These are phyloP conservation scores for Pharnaceum exiguum DNA, from an alignment of 148 eudicot species.

Conservation along the genomic window DNA sequence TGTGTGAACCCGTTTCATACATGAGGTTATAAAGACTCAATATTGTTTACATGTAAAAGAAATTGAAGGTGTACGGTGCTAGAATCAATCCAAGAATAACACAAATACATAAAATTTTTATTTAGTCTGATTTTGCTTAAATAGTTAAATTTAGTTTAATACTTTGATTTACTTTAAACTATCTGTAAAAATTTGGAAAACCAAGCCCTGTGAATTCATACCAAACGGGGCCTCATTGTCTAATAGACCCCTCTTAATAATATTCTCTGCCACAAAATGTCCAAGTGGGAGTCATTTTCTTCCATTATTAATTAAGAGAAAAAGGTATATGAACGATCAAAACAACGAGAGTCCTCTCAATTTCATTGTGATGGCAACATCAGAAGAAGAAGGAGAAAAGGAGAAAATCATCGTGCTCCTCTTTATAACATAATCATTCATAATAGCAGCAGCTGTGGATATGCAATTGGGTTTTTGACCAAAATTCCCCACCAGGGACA, in stretches of 20 bases:
- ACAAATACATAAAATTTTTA: no score
- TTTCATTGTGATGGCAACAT: conserved; percentile 18
- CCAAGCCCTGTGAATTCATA: no score
- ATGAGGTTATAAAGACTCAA: no score
- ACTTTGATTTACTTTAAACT: no score
- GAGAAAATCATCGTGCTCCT: not conserved
- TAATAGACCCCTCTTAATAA: conserved; percentile 14
- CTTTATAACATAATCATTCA: conserved; percentile 12
- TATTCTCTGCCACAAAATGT: not conserved
- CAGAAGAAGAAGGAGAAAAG: not conserved
- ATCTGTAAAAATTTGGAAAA: no score
- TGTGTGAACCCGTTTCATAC: no score
- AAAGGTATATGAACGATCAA: not conserved
- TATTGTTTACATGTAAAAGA: no score
- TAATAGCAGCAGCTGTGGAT: not conserved
- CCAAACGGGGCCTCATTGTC: no score
- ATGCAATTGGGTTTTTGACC: conserved; percentile 2
- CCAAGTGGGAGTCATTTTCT: conserved; percentile 2
- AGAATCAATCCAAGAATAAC: no score
- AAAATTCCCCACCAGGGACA: not conserved
- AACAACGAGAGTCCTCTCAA: not conserved
- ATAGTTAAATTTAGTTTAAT: no score
- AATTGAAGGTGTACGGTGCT: no score
- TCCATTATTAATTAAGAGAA: not conserved
- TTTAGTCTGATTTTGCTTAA: no score